Evolutionary conservation across 768 basidiomycete species (phyloP), one percentile per base, ranked within the genome.

Genomic region (Inosperma sp.): DNA sequence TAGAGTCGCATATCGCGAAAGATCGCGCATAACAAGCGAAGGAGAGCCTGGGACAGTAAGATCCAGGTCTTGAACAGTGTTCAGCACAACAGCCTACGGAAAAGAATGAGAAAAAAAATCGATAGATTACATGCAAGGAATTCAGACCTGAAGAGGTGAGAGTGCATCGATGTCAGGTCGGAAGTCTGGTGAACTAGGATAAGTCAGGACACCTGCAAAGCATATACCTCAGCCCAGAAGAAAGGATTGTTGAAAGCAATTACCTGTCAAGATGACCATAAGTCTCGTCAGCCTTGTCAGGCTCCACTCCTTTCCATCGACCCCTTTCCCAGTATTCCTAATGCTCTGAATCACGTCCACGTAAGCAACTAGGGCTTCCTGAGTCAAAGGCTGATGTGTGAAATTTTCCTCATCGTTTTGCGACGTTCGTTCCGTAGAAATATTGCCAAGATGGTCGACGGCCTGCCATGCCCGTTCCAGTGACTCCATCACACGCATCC

Each of bases 1-100:
- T n/a, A 98, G 75, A 0, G 88, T 90, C 26, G 81, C 73, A 59
- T 84, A 95, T 65, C 93, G 88, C 0, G 94, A 82, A 4, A 97
- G 72, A 64, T 97, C 93, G 1, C 79, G 72, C 57, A 98, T 80
- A 14, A 97, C 69, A 13, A 91, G 71, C 0, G 89, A 91, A 1
- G 88, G 75, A 0, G 81, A 74, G 4, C 83, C 84, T 0, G 76
- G 61, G 2, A 78, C 72, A 3, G 79, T 69, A 14, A 92, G 71
- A 45, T 90, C 83, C 41, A 96, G 83, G 21, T 68, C 67, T 40
- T 78, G 73, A 10, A 95, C 70, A 1, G 86, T 80, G 23, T 86
- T 82, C 61, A 93, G 72, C 2, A 96, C 81, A 21, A 82, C 78
- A 1, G 79, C 70, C 82, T 98, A 69, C 76, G 12, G 40, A 2